Evolutionary conservation across 768 basidiomycete species (phyloP).

Genomic region (Tephrocybe sp.): DNA sequence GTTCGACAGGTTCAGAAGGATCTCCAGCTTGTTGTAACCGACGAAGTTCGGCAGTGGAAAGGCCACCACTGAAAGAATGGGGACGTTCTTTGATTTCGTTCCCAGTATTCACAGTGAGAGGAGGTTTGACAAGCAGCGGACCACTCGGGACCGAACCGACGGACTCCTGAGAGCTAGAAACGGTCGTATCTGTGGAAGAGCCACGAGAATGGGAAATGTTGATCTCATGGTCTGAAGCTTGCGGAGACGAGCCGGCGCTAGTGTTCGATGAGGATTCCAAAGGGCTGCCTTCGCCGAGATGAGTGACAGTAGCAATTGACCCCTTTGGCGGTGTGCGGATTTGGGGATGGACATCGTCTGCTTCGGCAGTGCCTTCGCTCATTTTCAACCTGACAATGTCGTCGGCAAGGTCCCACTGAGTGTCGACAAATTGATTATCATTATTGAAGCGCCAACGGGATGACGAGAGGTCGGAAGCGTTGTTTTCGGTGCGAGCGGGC

Average conservation of each 20-base stretch:
- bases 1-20: slow-evolving; percentile 35
- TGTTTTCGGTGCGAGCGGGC: slow-evolving; percentile 47
- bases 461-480: slow-evolving; percentile 39
- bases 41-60: slow-evolving; percentile 72
- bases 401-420: slow-evolving; percentile 72
- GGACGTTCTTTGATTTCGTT: slow-evolving; percentile 74
- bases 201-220: slow-evolving; percentile 75
- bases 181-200: slow-evolving; percentile 77
- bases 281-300: slow-evolving; percentile 66
- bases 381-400: slow-evolving; percentile 75
- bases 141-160: slow-evolving; percentile 52
- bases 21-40: slow-evolving; percentile 73
- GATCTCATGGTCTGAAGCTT: slow-evolving; percentile 65
- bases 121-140: slow-evolving; percentile 53
- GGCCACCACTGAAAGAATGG: slow-evolving; percentile 78
- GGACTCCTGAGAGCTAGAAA: slow-evolving; percentile 60
- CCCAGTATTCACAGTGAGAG: slow-evolving; percentile 51
- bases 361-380: slow-evolving; percentile 49
- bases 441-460: slow-evolving; percentile 67
- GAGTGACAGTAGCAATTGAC: slow-evolving; percentile 55
- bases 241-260: slow-evolving; percentile 74
- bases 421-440: slow-evolving; percentile 63
- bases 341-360: slow-evolving; percentile 50
- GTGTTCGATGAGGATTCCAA: slow-evolving; percentile 71
- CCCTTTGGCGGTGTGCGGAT: slow-evolving; percentile 71